Conservation (phyloP, 495 filamentous ascomycete genomes). For the Lasiosphaeria hispida region DNA sequence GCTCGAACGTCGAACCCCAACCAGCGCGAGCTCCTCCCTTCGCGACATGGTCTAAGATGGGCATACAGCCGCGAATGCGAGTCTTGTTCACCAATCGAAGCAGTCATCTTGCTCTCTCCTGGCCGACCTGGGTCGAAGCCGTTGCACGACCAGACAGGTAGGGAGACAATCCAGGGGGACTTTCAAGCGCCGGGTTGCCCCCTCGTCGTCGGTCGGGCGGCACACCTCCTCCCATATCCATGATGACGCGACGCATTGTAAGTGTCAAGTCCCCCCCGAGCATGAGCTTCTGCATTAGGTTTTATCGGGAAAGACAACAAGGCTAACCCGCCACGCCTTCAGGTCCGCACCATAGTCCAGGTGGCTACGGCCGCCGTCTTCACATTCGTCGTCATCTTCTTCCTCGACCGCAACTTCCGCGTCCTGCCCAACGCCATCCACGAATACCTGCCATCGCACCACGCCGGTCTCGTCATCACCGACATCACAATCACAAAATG, state of each 20-base stretch:
- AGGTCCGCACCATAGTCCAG: conserved; percentile 85
- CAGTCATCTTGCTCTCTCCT: neutral
- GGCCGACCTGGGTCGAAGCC: no score
- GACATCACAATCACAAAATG: conserved; percentile 85
- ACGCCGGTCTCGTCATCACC: conserved; percentile 77
- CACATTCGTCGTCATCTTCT: conserved; percentile 65
- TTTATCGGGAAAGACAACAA: neutral
- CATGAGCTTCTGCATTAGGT: neutral
- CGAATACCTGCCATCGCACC: conserved; percentile 77
- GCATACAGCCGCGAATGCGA: conserved; percentile 15
- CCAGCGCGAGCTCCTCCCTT: neutral
- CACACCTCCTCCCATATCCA: neutral
- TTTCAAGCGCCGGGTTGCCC: conserved; percentile 1
- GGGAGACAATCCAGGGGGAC: no score
- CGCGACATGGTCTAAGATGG: conserved; percentile 17
- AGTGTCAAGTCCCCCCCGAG: neutral
- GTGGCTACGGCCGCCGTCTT: conserved; percentile 64
- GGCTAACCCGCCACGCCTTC: conserved; percentile 5
- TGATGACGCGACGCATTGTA: conserved; percentile 33
- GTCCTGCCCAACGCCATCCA: conserved; percentile 81
- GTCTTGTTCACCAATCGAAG: conserved; percentile 3
- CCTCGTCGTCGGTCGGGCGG: conserved; percentile 7
- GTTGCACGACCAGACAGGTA: no score
- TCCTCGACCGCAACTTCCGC: conserved; percentile 77
- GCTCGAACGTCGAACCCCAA: neutral